Conservation (phyloP, 352 stramenopile species). For the Hyaloperonospora brassicae region DNA sequence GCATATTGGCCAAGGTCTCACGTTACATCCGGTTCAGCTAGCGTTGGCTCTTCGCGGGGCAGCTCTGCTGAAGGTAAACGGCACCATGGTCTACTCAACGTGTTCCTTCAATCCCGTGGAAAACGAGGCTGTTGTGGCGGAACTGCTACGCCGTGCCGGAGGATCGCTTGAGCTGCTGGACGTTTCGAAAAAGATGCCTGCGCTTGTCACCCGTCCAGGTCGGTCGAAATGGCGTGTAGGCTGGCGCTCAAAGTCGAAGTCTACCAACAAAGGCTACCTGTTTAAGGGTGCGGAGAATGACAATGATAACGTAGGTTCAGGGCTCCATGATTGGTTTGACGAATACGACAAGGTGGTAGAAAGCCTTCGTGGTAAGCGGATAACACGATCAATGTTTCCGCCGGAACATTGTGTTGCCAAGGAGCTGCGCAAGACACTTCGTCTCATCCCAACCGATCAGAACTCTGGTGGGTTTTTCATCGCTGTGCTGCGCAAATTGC, state of each 20-base stretch:
- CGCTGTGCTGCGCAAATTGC: slow-evolving; percentile 88
- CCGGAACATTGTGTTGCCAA: slow-evolving; percentile 26
- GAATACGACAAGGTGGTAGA: slow-evolving; percentile 47
- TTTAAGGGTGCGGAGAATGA: slow-evolving; percentile 32
- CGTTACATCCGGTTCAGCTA: slow-evolving; percentile 91
- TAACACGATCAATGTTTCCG: slow-evolving; percentile 83
- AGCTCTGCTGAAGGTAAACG: slow-evolving; percentile 85
- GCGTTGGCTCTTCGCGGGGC: slow-evolving; percentile 88
- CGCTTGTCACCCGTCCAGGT: slow-evolving; percentile 45
- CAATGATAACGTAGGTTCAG: slow-evolving; percentile 5
- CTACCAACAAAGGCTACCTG: slow-evolving; percentile 68
- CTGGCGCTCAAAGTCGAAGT: slow-evolving; percentile 85
- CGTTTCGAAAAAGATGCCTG: slow-evolving; percentile 49
- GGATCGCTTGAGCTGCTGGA: slow-evolving; percentile 89
- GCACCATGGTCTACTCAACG: slow-evolving; percentile 93
- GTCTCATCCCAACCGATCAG: slow-evolving; percentile 95
- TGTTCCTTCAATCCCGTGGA: slow-evolving; percentile 99
- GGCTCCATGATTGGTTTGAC: slow-evolving; percentile 74
- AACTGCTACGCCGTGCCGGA: slow-evolving; percentile 86
- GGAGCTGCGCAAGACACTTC: slow-evolving; percentile 86
- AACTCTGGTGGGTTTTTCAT: slow-evolving; percentile 99
- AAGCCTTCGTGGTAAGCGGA: slow-evolving; percentile 55
- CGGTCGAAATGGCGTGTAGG: slow-evolving; percentile 61
- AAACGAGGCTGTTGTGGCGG: slow-evolving; percentile 96
- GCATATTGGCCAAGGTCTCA: slow-evolving; percentile 86